These are phyloP conservation scores for Populus hybrid DNA, from an alignment of 441 rosid genomes.

Conservation along the genomic window DNA sequence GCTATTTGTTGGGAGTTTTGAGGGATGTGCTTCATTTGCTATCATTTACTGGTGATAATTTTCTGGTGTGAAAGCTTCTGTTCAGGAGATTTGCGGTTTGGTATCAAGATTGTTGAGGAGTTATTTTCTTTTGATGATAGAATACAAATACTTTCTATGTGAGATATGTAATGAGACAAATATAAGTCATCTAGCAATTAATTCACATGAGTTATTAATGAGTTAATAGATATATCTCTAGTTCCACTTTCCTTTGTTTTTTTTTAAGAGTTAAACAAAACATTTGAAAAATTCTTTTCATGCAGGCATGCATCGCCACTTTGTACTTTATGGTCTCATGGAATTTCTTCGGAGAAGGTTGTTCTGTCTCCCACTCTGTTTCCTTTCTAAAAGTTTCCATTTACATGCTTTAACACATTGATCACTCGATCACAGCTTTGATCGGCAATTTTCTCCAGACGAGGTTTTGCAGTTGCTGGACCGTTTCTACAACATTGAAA, in stretches of 20 bases:
- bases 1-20: neutral
- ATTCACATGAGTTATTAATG: neutral
- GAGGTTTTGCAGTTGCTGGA: conserved; percentile 90
- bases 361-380: neutral
- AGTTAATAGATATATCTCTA: neutral
- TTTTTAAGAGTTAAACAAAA: neutral
- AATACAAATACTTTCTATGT: neutral
- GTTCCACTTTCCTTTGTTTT: neutral
- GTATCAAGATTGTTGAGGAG: neutral
- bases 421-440: conserved; percentile 51
- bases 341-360: conserved; percentile 89
- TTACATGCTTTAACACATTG: conserved; percentile 14
- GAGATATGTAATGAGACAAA: neutral
- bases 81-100: neutral
- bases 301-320: conserved; percentile 93
- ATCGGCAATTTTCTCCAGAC: conserved; percentile 72
- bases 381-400: neutral
- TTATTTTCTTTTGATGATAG: neutral
- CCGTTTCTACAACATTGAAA: conserved; percentile 86
- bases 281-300: conserved; percentile 4
- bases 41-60: neutral
- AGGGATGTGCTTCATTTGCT: neutral
- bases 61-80: neutral
- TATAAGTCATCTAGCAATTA: neutral
- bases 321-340: conserved; percentile 90